Evolutionary conservation across 768 basidiomycete genomes (phyloP).

Genomic region (Basidioascus undulatus): DNA sequence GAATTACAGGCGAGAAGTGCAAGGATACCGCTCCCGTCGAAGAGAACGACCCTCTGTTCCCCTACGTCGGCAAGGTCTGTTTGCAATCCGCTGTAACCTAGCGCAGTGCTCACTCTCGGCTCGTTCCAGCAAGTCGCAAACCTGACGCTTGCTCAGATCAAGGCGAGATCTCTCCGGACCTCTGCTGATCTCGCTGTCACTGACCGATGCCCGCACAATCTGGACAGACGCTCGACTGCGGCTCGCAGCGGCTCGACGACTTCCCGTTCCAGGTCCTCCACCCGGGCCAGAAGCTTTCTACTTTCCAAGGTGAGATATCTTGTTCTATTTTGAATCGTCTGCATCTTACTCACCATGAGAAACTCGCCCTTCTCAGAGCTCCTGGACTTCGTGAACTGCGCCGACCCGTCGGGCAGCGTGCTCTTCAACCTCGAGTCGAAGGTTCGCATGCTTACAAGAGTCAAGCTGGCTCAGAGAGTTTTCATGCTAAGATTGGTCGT

Average conservation of each 20-base stretch:
- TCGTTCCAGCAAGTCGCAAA: constrained; percentile 4
- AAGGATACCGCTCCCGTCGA: constrained; percentile 3
- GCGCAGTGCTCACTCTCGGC: no score
- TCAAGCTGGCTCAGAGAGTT: no score
- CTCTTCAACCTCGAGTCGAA: constrained; percentile 8
- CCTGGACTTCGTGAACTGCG: constrained; percentile 1
- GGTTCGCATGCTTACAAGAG: neutral
- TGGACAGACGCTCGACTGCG: constrained; percentile 7
- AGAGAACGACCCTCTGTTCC: constrained; percentile 2
- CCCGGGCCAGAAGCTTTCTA: neutral
- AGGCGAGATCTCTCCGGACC: no score
- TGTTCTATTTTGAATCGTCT: no score
- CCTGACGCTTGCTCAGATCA: constrained; percentile 8
- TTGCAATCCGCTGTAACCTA: neutral
- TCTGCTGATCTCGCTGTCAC: no score
- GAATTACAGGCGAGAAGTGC: no score
- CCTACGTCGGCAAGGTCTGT: constrained; percentile 4
- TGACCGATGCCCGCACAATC: no score
- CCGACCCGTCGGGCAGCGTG: neutral
- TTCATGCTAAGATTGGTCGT: no score
- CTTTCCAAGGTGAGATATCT: no score
- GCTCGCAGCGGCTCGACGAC: neutral
- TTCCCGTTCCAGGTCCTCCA: neutral
- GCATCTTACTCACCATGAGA: no score
- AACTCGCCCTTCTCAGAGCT: neutral